Evolutionary conservation across 495 filamentous ascomycete species (phyloP).

Genomic region (Penicillium ochrochloron): DNA sequence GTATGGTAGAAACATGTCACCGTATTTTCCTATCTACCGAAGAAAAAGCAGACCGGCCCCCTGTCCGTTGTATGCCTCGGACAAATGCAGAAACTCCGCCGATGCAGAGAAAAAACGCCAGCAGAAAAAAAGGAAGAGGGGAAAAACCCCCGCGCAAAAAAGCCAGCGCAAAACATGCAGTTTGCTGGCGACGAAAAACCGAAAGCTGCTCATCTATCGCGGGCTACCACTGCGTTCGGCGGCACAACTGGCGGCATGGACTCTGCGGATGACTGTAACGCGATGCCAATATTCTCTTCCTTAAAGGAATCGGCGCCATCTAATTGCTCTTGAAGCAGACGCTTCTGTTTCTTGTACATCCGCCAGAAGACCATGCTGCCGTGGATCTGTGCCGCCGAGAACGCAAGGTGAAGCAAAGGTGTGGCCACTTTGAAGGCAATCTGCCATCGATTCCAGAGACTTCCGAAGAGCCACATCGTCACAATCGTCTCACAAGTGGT

Average conservation of each 20-base stretch:
- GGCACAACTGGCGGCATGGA: neutral
- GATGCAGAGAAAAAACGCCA: neutral
- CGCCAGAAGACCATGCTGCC: constrained; percentile 49
- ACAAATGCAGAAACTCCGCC: neutral
- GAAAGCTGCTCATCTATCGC: neutral
- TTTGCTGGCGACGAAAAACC: neutral
- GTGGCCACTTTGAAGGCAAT: constrained; percentile 55
- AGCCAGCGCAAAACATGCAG: neutral
- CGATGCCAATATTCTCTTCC: constrained; percentile 10
- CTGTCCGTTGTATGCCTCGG: neutral
- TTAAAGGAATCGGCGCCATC: constrained; percentile 54
- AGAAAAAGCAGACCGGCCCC: neutral
- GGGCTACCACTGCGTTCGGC: neutral
- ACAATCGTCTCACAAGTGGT: constrained; percentile 51
- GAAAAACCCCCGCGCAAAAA: too few species aligned
- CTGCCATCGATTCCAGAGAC: constrained; percentile 50
- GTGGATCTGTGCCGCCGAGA: constrained; percentile 50
- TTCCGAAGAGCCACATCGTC: constrained; percentile 55
- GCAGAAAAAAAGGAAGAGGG: neutral
- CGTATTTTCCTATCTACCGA: neutral
- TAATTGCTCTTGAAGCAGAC: constrained; percentile 23
- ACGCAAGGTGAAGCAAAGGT: constrained; percentile 51
- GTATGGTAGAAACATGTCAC: neutral
- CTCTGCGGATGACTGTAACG: neutral
- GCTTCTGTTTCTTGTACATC: constrained; percentile 44